Evolutionary conservation across 2,329 filamentous ascomycete genomes (phyloP), one percentile per base, ranked within the genome.

Genomic region (Colletotrichum tabaci): DNA sequence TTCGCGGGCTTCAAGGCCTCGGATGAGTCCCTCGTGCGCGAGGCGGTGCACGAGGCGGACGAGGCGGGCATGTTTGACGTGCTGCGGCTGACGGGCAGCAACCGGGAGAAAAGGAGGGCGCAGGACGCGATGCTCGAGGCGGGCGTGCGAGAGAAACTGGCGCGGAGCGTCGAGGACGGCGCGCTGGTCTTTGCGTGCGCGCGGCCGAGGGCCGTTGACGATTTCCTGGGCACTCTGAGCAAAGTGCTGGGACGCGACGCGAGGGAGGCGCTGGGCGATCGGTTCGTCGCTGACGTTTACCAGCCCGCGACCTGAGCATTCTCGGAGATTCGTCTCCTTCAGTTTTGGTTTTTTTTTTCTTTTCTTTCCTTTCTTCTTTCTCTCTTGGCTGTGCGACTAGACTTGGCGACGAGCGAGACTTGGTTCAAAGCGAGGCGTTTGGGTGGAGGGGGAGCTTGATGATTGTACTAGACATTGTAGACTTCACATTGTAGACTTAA

Each of bases 131-230:
- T 73, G 70, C 61, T 73, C 15, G 67, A 73, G 49, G 46, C 50
- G 3, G 61, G 26, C 8, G 26, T 73, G 7, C 23, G 66, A 18
- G 67, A 73, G n/a, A 35, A 52, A 23, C 46, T 73, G 4, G 62
- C 55, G 38, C 58, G 66, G n/a, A 71, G 30, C n/a, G 42, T 73
- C 13, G 61, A 61, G 26, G 23, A 57, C 4, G 61, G 70, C n/a
- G 70, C 70, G 6, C 42, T 73, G 18, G 70, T 73, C 26, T 73
- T 73, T 58, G 70, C 70, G 4, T 73, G 70, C 42, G 70, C 70
- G 44, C 44, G 70, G n/a, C 70, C 70, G 23, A 50, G 35, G 57
- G 70, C 70, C 3, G 70, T 73, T 16, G 70, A 73, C 6, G 66
- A 70, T 42, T 71, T 73, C 35, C n/a, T 73, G 47, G 18, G 8